phyloP scores from a whole-genome alignment of 805 yeast species.

The Wickerhamiella siamensis region DNA sequence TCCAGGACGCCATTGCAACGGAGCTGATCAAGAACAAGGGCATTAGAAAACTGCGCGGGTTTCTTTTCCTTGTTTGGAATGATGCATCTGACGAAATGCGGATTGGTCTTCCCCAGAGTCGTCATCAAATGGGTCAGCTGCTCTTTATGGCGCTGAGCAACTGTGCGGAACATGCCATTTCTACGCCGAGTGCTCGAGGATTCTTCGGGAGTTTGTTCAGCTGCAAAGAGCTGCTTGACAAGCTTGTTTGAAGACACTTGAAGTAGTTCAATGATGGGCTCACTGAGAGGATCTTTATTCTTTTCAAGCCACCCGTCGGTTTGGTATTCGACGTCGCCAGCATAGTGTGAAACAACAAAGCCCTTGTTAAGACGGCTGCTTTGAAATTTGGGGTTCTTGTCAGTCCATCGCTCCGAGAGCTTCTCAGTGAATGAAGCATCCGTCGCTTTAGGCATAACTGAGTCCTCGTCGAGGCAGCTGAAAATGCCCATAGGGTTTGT shows the following conservation, averaged over 20 bases:
- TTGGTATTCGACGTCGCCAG: constrained; percentile 89
- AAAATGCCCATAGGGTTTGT: constrained; percentile 63
- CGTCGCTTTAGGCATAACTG: constrained; percentile 81
- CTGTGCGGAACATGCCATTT: constrained; percentile 49
- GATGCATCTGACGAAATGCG: constrained; percentile 94
- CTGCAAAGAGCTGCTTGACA: constrained; percentile 40
- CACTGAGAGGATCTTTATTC: constrained; percentile 85
- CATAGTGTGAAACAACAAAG: constrained; percentile 80
- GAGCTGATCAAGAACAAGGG: constrained; percentile 70
- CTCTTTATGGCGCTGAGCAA: constrained; percentile 77
- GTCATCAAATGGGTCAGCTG: constrained; percentile 60
- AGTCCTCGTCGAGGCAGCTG: constrained; percentile 83
- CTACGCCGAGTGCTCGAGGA: constrained; percentile 14
- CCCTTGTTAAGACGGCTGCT: constrained; percentile 65
- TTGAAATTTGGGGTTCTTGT: constrained; percentile 41
- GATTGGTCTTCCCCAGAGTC: constrained; percentile 67
- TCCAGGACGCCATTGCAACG: constrained; percentile 96
- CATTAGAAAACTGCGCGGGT: constrained; percentile 58
- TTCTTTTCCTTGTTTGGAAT: constrained; percentile 70
- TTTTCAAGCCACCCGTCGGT: constrained; percentile 89
- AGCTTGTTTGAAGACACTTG: constrained; percentile 42
- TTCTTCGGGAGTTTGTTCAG: constrained; percentile 10
- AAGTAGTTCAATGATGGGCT: constrained; percentile 49
- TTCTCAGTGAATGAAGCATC: constrained; percentile 75
- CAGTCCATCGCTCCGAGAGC: constrained; percentile 49